Conservation (phyloP, 169 alveolate species). For the Babesia bovis region DNA sequence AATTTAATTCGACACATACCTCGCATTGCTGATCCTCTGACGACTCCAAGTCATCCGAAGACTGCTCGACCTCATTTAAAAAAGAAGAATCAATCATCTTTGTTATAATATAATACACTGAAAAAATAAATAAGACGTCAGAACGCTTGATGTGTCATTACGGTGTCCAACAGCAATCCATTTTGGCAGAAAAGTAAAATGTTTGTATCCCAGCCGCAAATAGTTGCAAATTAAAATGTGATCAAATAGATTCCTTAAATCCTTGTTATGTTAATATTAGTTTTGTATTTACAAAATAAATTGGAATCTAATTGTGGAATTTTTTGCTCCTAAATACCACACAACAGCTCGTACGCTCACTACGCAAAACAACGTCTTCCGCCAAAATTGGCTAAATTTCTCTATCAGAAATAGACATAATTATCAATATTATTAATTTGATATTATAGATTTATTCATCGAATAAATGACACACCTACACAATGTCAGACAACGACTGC, state of each 20-base stretch:
- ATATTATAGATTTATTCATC: too few species aligned
- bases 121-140: too few species aligned
- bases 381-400: too few species aligned
- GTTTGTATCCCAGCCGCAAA: not conserved
- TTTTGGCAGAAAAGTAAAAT: not conserved
- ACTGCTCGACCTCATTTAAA: conserved; percentile 38
- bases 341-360: not conserved
- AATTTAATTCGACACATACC: conserved; percentile 17
- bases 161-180: not conserved
- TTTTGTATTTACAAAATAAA: too few species aligned
- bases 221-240: too few species aligned
- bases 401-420: too few species aligned
- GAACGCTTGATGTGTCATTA: not conserved
- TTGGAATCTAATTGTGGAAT: too few species aligned
- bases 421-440: too few species aligned
- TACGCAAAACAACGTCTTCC: too few species aligned
- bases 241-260: too few species aligned
- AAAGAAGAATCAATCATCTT: conserved; percentile 28
- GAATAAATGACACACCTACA: not conserved
- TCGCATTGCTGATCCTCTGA: conserved; percentile 60
- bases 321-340: not conserved
- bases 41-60: conserved; percentile 61
- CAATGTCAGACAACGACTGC: not conserved
- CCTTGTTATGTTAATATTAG: too few species aligned
- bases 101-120: not conserved